Evolutionary conservation across 371 early-diverging fungal genomes (phyloP).

Genomic region (Mucor lusitanicus): DNA sequence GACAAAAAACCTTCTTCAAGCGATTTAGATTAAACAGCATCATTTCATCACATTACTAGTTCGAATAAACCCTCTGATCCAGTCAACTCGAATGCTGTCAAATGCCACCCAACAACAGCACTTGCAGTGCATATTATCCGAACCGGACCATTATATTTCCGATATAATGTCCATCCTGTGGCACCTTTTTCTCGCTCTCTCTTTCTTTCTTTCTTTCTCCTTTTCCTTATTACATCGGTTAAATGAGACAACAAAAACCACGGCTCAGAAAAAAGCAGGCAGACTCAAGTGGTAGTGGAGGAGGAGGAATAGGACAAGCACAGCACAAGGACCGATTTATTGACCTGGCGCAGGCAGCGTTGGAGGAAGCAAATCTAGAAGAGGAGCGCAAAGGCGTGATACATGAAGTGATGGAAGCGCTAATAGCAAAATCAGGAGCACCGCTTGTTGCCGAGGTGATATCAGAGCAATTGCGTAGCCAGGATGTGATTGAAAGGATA

Average conservation of each 20-base stretch:
- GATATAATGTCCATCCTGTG: background rate
- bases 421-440: conserved; percentile 46
- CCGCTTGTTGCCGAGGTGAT: conserved; percentile 45
- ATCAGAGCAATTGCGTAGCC: conserved; percentile 44
- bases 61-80: background rate
- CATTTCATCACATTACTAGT: background rate
- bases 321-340: conserved; percentile 43
- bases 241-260: background rate
- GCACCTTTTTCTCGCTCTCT: background rate
- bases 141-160: background rate
- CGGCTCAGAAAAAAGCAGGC: background rate
- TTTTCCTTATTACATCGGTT: background rate
- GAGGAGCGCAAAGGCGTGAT: conserved; percentile 49
- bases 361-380: conserved; percentile 48
- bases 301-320: background rate
- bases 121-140: no score
- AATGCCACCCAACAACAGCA: no score
- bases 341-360: conserved; percentile 49
- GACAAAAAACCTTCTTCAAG: background rate
- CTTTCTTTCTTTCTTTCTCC: background rate
- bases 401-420: conserved; percentile 46
- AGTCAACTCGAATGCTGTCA: no score
- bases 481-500: conserved; percentile 45
- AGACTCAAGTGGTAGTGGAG: background rate
- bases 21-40: background rate